phyloP scores from a whole-genome alignment of 306 rosid genomes.

The Trifolium subterraneum region DNA sequence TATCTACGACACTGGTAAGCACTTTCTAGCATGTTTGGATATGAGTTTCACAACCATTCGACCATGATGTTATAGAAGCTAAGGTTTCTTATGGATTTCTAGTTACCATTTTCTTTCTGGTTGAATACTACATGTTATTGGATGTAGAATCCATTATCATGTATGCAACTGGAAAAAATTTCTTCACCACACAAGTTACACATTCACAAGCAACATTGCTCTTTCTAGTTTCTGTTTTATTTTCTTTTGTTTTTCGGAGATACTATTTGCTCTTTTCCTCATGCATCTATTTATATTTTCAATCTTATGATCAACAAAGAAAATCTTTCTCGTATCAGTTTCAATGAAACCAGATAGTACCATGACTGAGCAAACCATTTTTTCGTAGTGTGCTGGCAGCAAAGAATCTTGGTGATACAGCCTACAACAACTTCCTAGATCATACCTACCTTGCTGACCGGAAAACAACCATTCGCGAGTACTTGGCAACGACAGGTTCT shows the following conservation, averaged over 20 bases:
- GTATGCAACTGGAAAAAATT: neutral
- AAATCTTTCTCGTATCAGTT: neutral
- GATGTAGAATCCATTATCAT: slow-evolving; percentile 9
- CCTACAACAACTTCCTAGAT: slow-evolving; percentile 82
- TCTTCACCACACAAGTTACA: neutral
- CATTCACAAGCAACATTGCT: slow-evolving; percentile 13
- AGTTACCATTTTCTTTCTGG: slow-evolving; percentile 14
- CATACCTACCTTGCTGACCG: slow-evolving; percentile 95
- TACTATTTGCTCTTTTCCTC: neutral
- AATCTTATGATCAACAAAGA: slow-evolving; percentile 6
- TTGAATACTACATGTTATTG: neutral
- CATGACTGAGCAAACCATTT: neutral
- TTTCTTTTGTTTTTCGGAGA: neutral
- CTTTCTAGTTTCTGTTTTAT: slow-evolving; percentile 3
- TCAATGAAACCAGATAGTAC: neutral
- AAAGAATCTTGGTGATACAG: slow-evolving; percentile 64
- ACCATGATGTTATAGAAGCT: too few relatives aligned
- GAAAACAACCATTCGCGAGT: slow-evolving; percentile 75
- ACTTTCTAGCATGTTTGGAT: neutral
- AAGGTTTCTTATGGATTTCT: slow-evolving; percentile 17
- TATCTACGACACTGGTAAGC: slow-evolving; percentile 95
- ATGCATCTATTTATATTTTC: slow-evolving; percentile 18
- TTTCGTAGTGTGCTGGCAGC: slow-evolving; percentile 85
- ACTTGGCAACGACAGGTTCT: slow-evolving; percentile 71
- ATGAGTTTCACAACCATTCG: neutral